phyloP scores from a whole-genome alignment of 1,139 yeast genomes.

The Blastobotrys aristatus region DNA sequence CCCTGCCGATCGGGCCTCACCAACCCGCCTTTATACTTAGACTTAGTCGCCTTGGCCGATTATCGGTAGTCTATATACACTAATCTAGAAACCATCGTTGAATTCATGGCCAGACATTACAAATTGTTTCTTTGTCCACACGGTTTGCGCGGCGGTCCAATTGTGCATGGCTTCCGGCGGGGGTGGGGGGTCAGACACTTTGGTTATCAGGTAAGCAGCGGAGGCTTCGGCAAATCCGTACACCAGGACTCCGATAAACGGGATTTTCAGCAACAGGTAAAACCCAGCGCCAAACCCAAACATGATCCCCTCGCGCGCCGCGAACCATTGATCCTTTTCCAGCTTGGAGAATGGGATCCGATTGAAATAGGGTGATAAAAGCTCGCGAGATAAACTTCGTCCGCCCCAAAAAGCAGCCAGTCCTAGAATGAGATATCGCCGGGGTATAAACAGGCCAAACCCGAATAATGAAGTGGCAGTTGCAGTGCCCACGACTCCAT shows the following conservation, averaged over 20 bases:
- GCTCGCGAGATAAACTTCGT: conserved; percentile 42
- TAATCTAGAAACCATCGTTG: conserved; percentile 13
- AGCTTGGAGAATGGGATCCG: conserved; percentile 43
- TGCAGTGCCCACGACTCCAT: conserved; percentile 45
- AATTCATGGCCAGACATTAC: not conserved
- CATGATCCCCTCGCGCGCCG: conserved; percentile 52
- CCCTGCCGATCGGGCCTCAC: too few relatives aligned
- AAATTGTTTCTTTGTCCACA: conserved; percentile 24
- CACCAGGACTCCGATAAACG: conserved; percentile 45
- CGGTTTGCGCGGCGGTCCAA: conserved; percentile 28
- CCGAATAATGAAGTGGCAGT: conserved; percentile 41
- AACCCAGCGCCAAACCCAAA: conserved; percentile 56
- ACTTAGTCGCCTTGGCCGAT: too few relatives aligned
- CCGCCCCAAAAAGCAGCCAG: conserved; percentile 47
- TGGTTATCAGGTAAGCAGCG: conserved; percentile 51
- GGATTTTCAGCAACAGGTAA: conserved; percentile 42
- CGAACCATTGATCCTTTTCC: conserved; percentile 50
- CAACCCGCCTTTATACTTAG: too few relatives aligned
- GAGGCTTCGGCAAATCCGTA: conserved; percentile 54
- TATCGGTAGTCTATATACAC: too few relatives aligned
- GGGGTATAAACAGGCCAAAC: conserved; percentile 37
- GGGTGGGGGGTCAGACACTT: conserved; percentile 52
- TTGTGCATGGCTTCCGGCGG: conserved; percentile 21
- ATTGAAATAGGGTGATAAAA: conserved; percentile 50
- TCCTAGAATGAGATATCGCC: conserved; percentile 36